Evolutionary conservation across 1,284 basidiomycete species (phyloP), one percentile per base, ranked within the genome.

Genomic region (Wallemia mellicola): DNA sequence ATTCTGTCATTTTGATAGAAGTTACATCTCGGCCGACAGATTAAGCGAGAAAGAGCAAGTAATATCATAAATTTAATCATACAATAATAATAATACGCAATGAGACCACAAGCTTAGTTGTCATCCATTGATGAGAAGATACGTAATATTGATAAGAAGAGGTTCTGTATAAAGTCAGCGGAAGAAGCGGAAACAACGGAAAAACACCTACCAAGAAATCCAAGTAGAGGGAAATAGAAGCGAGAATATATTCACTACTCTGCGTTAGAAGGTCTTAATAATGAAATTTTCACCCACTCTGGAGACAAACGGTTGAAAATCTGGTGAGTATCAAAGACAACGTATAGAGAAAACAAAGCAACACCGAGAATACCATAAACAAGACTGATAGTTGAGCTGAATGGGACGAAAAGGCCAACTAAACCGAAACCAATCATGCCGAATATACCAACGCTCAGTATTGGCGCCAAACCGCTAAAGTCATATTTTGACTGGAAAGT

Each of bases 371-470:
- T 67, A 15, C 70, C 69, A 60, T 68, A 67, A 62, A 66, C 60
- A 11, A 69, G 62, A 61, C 71, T 69, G 26, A 67, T 60, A 14
- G 64, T 64, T 48, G 63, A 63, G 58, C 59, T 63, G 64, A 67
- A 72, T 1, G 71, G 71, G 30, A 72, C 55, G 59, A 72, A 70
- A 60, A 72, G 60, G 11, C 66, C 64, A n/a, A 70, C 66, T n/a
- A 72, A 61, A 2, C 60, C 59, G 27, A 61, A 60, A n/a, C 61
- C 27, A 60, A 64, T 38, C 59, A 67, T 64, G 32, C 54, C 59
- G 27, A 66, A 33, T 25, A 67, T 60, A 5, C 60, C 65, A 26
- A 63, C 66, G 55, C 67, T 70, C n/a, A 72, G 65, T 63, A 65
- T 70, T 2, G 68, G 63, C 0, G 63, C 67, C 63, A 71, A 64